Base-by-base conservation (phyloP, 495 filamentous ascomycete genomes). In the Thermothielavioides terrestris region DNA sequence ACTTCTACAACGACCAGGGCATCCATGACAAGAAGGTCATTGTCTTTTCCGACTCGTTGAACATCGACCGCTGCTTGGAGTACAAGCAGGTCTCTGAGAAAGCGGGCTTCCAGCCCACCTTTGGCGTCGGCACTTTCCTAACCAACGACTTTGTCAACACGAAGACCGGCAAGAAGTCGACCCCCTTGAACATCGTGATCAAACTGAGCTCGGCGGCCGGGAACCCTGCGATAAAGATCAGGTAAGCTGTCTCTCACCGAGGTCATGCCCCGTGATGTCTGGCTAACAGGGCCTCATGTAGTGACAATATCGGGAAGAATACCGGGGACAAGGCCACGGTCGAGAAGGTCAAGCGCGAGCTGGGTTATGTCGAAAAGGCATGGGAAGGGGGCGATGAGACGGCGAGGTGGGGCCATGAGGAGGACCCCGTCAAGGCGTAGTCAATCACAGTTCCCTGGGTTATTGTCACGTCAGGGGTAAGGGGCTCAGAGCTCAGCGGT, bases 181-280 rank as follows among this genome's bases (percentile, higher is more conserved):
- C 79, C n/a, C 92, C 92, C 0, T 75, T 98, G 15, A 98, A 98
- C 56, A 98, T 98, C 54, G 92, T 98, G 54, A 94, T 98, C 70
- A 98, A 98, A 69, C 76, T 98, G 39, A 81, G 84, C 45, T 86
- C 86, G 11, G 92, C 89, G 0, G 79, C 72, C 18, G 90, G 90
- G 7, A 77, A 80, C n/a, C 81, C 84, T 0, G 89, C 90, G 0
- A 77, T 98, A 57, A 98, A 98, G 74, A 88, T 98, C 52, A 96
- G 67, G 67, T 68, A 15, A 56, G 56, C 26, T 31, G 8, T 36
- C 17, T 8, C 11, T 27, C 3, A 20, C 2, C n/a, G n/a, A 22
- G 11, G 3, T 18, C 15, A 7, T 32, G 5, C 6, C 27, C 4
- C 8, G 4, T 32, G 10, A 2, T 2, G 10, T 20, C 15, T 4